phyloP scores from a whole-genome alignment of 2,329 filamentous ascomycete species.

The Tolypocladium sp. region DNA sequence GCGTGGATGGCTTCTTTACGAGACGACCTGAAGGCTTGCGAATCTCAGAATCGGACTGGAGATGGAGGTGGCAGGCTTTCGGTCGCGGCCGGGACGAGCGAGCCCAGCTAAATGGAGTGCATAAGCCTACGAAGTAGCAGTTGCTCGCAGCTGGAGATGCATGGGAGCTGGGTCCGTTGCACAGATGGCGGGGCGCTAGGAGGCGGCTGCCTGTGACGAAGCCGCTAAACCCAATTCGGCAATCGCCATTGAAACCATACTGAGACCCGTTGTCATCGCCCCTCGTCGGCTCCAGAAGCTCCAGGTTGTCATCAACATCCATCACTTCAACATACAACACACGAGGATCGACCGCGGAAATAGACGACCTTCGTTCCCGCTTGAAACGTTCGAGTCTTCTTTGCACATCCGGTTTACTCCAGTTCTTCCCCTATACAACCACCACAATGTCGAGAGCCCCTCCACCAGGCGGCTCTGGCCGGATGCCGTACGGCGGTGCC shows the following conservation, averaged over 20 bases:
- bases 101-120: too few relatives aligned
- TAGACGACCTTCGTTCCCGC: too few relatives aligned
- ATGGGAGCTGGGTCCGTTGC: background rate
- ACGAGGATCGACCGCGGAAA: background rate
- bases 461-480: constrained; percentile 11
- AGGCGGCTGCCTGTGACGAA: background rate
- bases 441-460: constrained; percentile 21
- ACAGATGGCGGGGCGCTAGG: background rate
- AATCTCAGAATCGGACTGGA: background rate
- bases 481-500: constrained; percentile 14
- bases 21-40: too few relatives aligned
- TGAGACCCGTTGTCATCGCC: constrained; percentile 1
- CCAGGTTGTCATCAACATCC: constrained; percentile 3
- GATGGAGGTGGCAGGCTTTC: background rate
- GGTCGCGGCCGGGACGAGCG: background rate
- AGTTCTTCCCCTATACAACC: background rate
- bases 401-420: too few relatives aligned
- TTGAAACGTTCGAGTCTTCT: background rate
- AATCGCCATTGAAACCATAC: constrained; percentile 2
- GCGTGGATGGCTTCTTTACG: background rate
- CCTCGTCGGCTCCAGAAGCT: constrained; percentile 1
- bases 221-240: constrained; percentile 1
- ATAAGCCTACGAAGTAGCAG: too few relatives aligned
- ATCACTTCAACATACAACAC: background rate
- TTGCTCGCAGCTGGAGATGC: background rate